A percentile compares a stretch with the other conserved stretches of the same genome.
phyloP scores from a whole-genome alignment of 305 asterid genomes.

The Caryopteris hybrid region DNA sequence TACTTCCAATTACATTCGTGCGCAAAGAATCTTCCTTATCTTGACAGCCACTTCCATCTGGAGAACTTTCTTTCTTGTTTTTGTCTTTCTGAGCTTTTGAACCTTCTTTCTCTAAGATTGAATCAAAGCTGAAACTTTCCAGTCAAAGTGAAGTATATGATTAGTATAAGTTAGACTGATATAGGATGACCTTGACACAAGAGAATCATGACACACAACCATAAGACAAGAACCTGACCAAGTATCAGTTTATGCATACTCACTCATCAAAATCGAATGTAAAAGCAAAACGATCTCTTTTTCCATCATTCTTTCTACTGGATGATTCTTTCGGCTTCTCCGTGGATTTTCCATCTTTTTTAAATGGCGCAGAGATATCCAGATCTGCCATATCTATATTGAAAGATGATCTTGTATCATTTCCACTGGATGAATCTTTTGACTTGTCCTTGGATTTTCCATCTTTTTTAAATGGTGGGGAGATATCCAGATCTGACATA shows the following conservation, averaged over 20 bases:
- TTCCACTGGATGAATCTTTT: slow-evolving; percentile 28
- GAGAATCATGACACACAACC: slow-evolving; percentile 3
- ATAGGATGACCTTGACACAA: neutral
- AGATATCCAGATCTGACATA: slow-evolving; percentile 72
- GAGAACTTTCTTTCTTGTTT: slow-evolving; percentile 21
- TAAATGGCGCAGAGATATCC: slow-evolving; percentile 61
- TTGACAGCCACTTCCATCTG: slow-evolving; percentile 26
- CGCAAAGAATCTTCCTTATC: slow-evolving; percentile 36
- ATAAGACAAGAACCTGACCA: slow-evolving; percentile 12
- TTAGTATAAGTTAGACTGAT: neutral
- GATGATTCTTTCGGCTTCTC: slow-evolving; percentile 38
- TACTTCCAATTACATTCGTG: slow-evolving; percentile 29
- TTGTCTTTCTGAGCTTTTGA: slow-evolving; percentile 32
- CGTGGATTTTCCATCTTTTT: slow-evolving; percentile 42
- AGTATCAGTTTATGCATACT: slow-evolving; percentile 26
- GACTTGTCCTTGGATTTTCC: slow-evolving; percentile 47
- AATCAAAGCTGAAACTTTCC: slow-evolving; percentile 39
- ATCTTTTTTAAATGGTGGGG: slow-evolving; percentile 50
- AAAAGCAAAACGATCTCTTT: slow-evolving; percentile 51
- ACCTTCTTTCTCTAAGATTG: slow-evolving; percentile 37
- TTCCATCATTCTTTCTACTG: slow-evolving; percentile 42
- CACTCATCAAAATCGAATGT: slow-evolving; percentile 78
- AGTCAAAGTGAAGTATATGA: slow-evolving; percentile 15
- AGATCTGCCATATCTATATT: slow-evolving; percentile 73
- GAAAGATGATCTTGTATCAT: slow-evolving; percentile 40